Evolutionary conservation across 306 rosid genomes (phyloP).

Genomic region (Pterocarpus macrocarpus): DNA sequence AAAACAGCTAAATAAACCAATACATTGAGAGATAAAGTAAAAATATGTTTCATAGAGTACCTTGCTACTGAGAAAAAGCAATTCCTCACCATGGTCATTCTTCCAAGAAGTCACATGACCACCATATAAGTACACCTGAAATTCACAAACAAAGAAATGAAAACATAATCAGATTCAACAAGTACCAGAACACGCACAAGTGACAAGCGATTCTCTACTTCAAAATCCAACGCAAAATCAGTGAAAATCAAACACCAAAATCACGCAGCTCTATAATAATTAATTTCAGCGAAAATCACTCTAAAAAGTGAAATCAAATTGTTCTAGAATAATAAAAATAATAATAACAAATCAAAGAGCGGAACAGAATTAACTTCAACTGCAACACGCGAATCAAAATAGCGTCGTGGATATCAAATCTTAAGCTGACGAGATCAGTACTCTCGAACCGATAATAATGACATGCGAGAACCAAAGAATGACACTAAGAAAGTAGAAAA

Average conservation of each 20-base stretch:
- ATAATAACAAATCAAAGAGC: too few relatives aligned
- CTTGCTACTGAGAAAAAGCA: slow-evolving; percentile 81
- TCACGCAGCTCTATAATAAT: not conserved
- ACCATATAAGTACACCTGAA: slow-evolving; percentile 83
- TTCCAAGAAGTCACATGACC: slow-evolving; percentile 94
- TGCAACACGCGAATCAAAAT: not conserved
- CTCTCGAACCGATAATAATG: slow-evolving; percentile 9
- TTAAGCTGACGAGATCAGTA: slow-evolving; percentile 21
- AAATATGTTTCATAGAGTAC: slow-evolving; percentile 41
- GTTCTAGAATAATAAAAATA: not conserved
- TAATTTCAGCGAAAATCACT: not conserved
- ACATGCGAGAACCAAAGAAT: slow-evolving; percentile 25
- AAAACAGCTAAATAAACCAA: not conserved
- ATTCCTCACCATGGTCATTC: slow-evolving; percentile 81
- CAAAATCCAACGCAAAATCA: slow-evolving; percentile 24
- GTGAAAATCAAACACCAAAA: slow-evolving; percentile 1
- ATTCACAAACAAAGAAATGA: slow-evolving; percentile 25
- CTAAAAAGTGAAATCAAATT: slow-evolving; percentile 12
- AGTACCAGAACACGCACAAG: not conserved
- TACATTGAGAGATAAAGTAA: not conserved
- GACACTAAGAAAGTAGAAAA: not conserved
- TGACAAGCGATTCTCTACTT: not conserved
- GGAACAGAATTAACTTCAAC: not conserved
- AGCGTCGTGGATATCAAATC: not conserved
- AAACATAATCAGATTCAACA: not conserved